These are phyloP conservation scores for Mycena rebaudengoi DNA, from an alignment of 768 basidiomycete genomes.

Conservation along the genomic window DNA sequence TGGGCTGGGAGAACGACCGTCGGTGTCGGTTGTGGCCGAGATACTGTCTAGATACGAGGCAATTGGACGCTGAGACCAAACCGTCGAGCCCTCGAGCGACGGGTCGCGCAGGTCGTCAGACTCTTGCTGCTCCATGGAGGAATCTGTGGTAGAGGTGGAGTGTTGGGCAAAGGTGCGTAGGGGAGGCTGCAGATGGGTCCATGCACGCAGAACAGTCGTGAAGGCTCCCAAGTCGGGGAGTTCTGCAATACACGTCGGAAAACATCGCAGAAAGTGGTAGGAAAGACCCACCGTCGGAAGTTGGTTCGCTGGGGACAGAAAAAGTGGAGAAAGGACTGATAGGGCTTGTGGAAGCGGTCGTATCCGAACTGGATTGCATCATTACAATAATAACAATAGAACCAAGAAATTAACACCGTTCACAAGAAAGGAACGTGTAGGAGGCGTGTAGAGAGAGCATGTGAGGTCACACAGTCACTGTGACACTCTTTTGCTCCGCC, in stretches of 20 bases:
- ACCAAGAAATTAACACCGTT: constrained; percentile 4
- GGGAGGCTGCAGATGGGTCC: constrained; percentile 49
- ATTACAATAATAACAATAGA: constrained; percentile 22
- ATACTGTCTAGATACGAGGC: constrained; percentile 50
- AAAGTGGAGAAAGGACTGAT: constrained; percentile 49
- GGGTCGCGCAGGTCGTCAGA: constrained; percentile 39
- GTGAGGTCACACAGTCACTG: neutral
- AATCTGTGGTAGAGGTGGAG: constrained; percentile 14
- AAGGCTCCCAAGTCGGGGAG: constrained; percentile 67
- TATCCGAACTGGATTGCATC: constrained; percentile 34
- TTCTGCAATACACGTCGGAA: constrained; percentile 45
- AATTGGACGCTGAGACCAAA: constrained; percentile 54
- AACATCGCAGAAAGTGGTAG: neutral
- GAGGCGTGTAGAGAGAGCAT: constrained; percentile 1
- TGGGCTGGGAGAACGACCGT: constrained; percentile 24
- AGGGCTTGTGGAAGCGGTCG: constrained; percentile 26
- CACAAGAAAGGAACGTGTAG: constrained; percentile 15
- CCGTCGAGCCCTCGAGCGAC: constrained; percentile 47
- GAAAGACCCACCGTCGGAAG: constrained; percentile 44
- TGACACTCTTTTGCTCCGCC: neutral
- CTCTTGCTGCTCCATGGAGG: constrained; percentile 26
- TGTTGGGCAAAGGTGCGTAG: constrained; percentile 29
- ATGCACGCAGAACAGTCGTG: constrained; percentile 61
- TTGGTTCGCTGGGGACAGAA: constrained; percentile 47
- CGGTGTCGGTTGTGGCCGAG: constrained; percentile 22